These are phyloP conservation scores for Raddia distichophylla DNA, from an alignment of 176 grass and related monocot genomes.

Conservation along the genomic window DNA sequence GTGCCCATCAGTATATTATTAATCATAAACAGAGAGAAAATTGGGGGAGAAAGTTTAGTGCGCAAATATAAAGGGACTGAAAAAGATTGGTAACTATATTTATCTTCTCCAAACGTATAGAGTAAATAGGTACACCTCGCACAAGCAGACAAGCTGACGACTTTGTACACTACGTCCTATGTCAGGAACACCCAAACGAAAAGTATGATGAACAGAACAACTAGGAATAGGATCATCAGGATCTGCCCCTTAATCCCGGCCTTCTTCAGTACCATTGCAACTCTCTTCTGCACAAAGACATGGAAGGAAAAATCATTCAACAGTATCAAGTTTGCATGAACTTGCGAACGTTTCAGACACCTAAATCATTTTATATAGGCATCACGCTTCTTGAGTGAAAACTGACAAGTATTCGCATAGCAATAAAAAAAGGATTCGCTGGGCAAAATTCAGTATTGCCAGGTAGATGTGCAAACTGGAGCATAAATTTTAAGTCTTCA, in stretches of 20 bases:
- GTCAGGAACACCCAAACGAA: constrained; percentile 89
- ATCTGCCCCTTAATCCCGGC: constrained; percentile 86
- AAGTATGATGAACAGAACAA: constrained; percentile 87
- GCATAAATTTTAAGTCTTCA: not conserved
- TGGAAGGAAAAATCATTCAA: not conserved
- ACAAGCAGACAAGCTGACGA: not conserved
- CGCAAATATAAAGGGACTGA: not conserved
- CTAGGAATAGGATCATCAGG: constrained; percentile 81
- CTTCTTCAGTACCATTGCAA: constrained; percentile 95
- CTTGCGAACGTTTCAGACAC: not conserved
- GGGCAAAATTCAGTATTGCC: not conserved
- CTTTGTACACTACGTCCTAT: constrained; percentile 12
- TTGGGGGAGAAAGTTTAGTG: not conserved
- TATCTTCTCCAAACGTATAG: constrained; percentile 26
- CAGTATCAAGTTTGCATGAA: not conserved
- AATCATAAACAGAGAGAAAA: not conserved
- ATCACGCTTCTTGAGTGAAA: not conserved
- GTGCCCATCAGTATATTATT: not conserved
- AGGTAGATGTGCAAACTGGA: not conserved
- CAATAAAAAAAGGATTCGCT: not conserved
- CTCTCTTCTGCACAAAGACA: constrained; percentile 70
- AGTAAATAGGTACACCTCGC: not conserved
- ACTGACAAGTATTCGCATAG: not conserved
- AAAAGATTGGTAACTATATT: not conserved
- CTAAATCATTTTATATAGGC: no score